Conservation (phyloP, 148 eudicot genomes). For the Rhododendron molle region DNA sequence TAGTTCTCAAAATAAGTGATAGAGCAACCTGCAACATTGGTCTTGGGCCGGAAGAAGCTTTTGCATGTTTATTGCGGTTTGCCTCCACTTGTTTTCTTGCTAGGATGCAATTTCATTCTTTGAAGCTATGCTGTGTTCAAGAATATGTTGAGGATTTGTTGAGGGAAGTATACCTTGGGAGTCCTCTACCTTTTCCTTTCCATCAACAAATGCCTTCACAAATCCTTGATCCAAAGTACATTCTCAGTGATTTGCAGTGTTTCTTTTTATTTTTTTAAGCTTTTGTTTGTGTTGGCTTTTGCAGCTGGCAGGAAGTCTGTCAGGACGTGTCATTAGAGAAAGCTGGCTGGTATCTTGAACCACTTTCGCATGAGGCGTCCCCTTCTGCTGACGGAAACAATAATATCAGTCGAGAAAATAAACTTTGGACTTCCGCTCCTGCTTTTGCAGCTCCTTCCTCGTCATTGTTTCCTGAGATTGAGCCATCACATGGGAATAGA, state of each 20-base stretch:
- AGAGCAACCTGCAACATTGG: conserved; percentile 41
- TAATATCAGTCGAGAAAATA: conserved; percentile 13
- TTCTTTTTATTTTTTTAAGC: background rate
- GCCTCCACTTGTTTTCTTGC: conserved; percentile 16
- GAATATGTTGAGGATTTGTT: background rate
- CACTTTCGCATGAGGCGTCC: conserved; percentile 17
- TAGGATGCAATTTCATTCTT: background rate
- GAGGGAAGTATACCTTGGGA: background rate
- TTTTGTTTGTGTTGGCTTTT: conserved; percentile 9
- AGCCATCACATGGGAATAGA: conserved; percentile 25
- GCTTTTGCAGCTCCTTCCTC: conserved; percentile 19
- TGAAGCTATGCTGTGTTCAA: background rate
- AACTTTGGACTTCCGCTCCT: background rate
- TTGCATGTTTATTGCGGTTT: conserved; percentile 64
- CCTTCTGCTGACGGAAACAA: conserved; percentile 16
- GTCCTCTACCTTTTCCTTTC: background rate
- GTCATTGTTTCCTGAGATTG: conserved; percentile 27
- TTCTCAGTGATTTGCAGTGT: background rate
- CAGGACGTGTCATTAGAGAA: conserved; percentile 74
- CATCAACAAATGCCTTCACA: background rate
- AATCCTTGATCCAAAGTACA: background rate
- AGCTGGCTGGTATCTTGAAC: conserved; percentile 71
- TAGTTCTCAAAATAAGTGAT: conserved; percentile 55
- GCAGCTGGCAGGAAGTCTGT: conserved; percentile 83
- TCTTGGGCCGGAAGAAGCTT: conserved; percentile 47